Evolutionary conservation across 1,284 basidiomycete species (phyloP).

Genomic region (Irpex sp.): DNA sequence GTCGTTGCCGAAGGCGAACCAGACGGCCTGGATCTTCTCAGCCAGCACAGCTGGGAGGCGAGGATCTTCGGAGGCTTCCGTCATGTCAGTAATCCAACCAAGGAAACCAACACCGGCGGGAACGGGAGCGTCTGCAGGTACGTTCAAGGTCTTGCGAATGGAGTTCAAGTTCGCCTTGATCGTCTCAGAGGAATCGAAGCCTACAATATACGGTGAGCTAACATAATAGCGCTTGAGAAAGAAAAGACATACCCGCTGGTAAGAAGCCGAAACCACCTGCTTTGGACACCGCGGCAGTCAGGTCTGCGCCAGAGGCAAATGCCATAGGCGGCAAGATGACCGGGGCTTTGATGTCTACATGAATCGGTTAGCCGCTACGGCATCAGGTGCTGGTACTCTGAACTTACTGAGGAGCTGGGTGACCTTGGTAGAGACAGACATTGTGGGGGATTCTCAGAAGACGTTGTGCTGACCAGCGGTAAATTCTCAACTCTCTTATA

Average conservation of each 20-base stretch:
- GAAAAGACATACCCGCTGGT: conserved; percentile 28
- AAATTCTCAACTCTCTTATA: conserved; percentile 4
- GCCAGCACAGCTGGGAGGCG: conserved; percentile 33
- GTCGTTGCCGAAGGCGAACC: conserved; percentile 69
- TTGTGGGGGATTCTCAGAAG: not conserved
- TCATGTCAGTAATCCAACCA: conserved; percentile 52
- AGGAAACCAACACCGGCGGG: conserved; percentile 71
- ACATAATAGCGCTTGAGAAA: not conserved
- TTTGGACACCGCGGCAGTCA: conserved; percentile 44
- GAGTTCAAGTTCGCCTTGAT: conserved; percentile 33
- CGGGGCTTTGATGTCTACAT: conserved; percentile 15
- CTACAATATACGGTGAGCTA: conserved; percentile 25
- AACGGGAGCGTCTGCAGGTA: conserved; percentile 25
- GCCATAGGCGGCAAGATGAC: conserved; percentile 18
- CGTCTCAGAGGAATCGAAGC: conserved; percentile 41
- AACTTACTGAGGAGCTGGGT: conserved; percentile 15
- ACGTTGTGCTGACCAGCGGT: not conserved
- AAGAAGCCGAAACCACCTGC: conserved; percentile 73
- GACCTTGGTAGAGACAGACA: conserved; percentile 16
- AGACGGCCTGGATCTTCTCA: conserved; percentile 53
- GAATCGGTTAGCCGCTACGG: not conserved
- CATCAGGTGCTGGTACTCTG: not conserved
- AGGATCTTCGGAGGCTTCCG: conserved; percentile 40
- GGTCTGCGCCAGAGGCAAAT: conserved; percentile 17
- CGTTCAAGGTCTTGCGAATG: conserved; percentile 25